Percentiles rank a stretch among this genome's conserved stretches.
These are phyloP conservation scores for Globisporangium cylindrosporum DNA, from an alignment of 352 stramenopile species.

Conservation along the genomic window DNA sequence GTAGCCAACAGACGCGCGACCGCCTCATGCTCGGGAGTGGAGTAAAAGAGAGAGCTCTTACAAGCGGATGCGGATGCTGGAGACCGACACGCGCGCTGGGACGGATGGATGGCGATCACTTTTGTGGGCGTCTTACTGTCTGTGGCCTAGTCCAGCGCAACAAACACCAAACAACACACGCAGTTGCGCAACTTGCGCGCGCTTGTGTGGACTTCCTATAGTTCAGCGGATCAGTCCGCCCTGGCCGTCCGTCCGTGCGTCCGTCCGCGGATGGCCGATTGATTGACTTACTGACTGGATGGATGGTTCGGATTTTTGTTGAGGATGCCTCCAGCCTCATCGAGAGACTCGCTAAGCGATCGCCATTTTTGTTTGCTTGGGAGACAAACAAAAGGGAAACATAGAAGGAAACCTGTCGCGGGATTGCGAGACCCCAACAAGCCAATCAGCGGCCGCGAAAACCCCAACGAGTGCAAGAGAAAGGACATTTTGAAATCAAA, in stretches of 20 bases:
- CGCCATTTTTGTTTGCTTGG: not conserved
- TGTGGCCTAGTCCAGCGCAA: not conserved
- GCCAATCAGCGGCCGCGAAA: not conserved
- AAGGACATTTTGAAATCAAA: not conserved
- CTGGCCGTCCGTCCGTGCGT: not conserved
- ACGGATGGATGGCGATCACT: not conserved
- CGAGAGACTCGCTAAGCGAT: not conserved
- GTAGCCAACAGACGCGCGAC: slow-evolving; percentile 9
- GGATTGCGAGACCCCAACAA: not conserved
- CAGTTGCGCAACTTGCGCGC: not conserved
- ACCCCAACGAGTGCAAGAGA: not conserved
- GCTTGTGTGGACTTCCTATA: not conserved
- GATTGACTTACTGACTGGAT: not conserved
- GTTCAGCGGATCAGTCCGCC: not conserved
- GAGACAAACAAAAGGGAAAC: not conserved
- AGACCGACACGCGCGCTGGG: not conserved
- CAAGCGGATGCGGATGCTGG: not conserved
- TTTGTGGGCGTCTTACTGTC: not conserved
- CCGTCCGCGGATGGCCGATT: not conserved
- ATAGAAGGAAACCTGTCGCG: not conserved
- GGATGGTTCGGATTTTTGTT: not conserved
- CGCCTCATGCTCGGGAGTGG: slow-evolving; percentile 6
- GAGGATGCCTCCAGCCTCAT: not conserved
- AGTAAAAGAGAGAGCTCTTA: not conserved
- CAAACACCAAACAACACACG: not conserved